Evolutionary conservation across 805 yeast genomes (phyloP).

Genomic region (Ogataea trehaloabstinens): DNA sequence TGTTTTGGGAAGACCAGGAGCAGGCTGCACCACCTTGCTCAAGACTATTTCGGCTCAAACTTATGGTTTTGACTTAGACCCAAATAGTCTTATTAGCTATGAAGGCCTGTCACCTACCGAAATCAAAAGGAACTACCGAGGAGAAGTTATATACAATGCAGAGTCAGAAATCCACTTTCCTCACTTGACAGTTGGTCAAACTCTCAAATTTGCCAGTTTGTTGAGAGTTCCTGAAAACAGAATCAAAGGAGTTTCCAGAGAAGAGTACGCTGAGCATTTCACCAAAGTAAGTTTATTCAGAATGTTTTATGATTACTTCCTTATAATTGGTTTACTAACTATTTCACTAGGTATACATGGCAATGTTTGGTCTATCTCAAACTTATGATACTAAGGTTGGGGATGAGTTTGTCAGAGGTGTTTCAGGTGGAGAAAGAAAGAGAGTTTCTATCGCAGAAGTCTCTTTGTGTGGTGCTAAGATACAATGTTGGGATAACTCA

Average conservation of each 20-base stretch:
- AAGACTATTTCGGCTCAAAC: constrained; percentile 57
- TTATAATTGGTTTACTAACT: constrained; percentile 1
- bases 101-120: constrained; percentile 52
- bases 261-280: constrained; percentile 48
- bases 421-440: constrained; percentile 64
- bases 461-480: constrained; percentile 28
- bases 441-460: constrained; percentile 60
- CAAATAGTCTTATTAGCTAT: constrained; percentile 46
- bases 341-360: constrained; percentile 30
- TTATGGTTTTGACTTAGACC: constrained; percentile 52
- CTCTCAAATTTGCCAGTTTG: constrained; percentile 55
- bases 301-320: constrained; percentile 30
- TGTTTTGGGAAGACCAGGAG: constrained; percentile 75
- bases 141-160: constrained; percentile 67
- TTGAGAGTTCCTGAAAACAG: constrained; percentile 60
- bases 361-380: constrained; percentile 36
- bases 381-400: constrained; percentile 57
- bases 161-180: constrained; percentile 68
- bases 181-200: constrained; percentile 60
- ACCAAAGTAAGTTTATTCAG: constrained; percentile 29
- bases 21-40: constrained; percentile 66
- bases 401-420: constrained; percentile 56
- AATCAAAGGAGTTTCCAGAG: constrained; percentile 50
- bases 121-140: constrained; percentile 49
- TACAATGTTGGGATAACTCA: constrained; percentile 61